phyloP scores from a whole-genome alignment of 768 basidiomycete genomes.

The Macrolepiota dolichaula region DNA sequence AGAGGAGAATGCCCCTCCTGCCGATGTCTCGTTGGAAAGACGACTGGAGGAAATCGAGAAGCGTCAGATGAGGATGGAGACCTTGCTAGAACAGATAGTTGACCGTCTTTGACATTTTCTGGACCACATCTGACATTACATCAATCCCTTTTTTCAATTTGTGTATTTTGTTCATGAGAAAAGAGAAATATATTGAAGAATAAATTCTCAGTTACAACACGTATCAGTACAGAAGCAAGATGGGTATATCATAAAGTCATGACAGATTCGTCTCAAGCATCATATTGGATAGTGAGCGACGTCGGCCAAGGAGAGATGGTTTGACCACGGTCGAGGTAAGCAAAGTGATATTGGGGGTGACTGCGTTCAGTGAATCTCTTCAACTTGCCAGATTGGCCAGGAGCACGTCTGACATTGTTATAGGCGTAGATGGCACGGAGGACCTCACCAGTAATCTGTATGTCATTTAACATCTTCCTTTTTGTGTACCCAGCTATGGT shows the following conservation, averaged over 20 bases:
- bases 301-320: slow-evolving; percentile 64
- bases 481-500: not conserved
- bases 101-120: slow-evolving; percentile 12
- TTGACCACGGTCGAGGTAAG: slow-evolving; percentile 53
- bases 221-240: not conserved
- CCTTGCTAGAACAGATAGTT: slow-evolving; percentile 36
- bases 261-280: not conserved
- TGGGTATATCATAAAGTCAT: not conserved
- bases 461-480: not conserved
- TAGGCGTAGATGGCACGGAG: slow-evolving; percentile 63
- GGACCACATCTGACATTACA: not conserved
- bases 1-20: not conserved
- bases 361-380: slow-evolving; percentile 51
- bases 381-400: slow-evolving; percentile 63
- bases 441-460: slow-evolving; percentile 53
- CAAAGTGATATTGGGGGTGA: slow-evolving; percentile 45
- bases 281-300: slow-evolving; percentile 57
- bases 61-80: slow-evolving; percentile 45
- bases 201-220: not conserved
- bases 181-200: not conserved
- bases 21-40: not conserved
- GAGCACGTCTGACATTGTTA: slow-evolving; percentile 59
- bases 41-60: slow-evolving; percentile 35
- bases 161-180: no score
- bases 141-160: no score